Percentiles rank a stretch among this genome's conserved stretches.
Evolutionary conservation across 2,329 filamentous ascomycete species (phyloP).

Genomic region (Colletotrichum tamarilloi): DNA sequence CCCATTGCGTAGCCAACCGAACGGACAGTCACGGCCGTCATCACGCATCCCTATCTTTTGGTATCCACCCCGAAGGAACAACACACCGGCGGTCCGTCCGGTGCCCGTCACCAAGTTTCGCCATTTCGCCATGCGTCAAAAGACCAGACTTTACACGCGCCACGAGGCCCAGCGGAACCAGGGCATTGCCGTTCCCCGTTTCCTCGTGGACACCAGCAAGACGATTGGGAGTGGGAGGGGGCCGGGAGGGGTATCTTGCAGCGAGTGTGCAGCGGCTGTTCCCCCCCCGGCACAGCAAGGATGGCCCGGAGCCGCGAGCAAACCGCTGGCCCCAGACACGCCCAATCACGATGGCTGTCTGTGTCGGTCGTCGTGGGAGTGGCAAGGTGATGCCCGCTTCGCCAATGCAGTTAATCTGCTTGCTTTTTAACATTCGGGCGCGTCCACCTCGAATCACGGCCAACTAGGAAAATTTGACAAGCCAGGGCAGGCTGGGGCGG

Average conservation of each 20-base stretch:
- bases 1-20: constrained; percentile 22
- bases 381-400: constrained; percentile 24
- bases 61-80: not conserved
- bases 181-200: constrained; percentile 4
- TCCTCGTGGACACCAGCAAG: not conserved
- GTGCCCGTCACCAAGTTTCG: constrained; percentile 8
- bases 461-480: constrained; percentile 25
- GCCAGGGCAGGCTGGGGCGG: constrained; percentile 12
- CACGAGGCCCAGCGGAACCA: constrained; percentile 11
- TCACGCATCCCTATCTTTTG: not conserved
- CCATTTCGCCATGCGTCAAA: constrained; percentile 7
- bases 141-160: constrained; percentile 3
- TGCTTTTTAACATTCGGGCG: constrained; percentile 5
- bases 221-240: not conserved
- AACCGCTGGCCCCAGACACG: not conserved
- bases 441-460: constrained; percentile 22
- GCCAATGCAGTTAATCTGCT: not conserved
- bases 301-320: not conserved
- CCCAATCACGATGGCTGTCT: not conserved
- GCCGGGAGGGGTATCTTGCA: constrained; percentile 1
- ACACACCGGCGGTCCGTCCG: constrained; percentile 9
- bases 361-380: not conserved
- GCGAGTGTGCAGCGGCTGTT: not conserved
- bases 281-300: constrained; percentile 16
- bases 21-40: constrained; percentile 7